phyloP scores from a whole-genome alignment of 2,329 filamentous ascomycete species.

The Colletotrichum neosansevieriae region DNA sequence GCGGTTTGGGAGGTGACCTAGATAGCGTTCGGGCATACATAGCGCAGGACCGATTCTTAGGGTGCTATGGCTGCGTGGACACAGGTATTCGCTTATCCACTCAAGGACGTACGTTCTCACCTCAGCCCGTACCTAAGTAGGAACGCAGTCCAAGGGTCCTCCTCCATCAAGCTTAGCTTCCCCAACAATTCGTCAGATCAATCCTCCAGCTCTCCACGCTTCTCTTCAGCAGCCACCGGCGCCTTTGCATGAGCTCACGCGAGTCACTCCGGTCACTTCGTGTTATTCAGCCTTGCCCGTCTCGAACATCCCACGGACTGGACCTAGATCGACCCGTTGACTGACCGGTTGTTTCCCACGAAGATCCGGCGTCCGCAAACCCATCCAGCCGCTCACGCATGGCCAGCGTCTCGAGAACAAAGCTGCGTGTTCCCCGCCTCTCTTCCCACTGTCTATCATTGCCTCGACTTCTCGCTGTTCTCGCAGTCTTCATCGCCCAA shows the following conservation, averaged over 20 bases:
- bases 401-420: neutral
- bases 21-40: no score
- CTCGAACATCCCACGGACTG: neutral
- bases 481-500: neutral
- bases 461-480: no score
- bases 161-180: constrained; percentile 33
- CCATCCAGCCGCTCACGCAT: no score
- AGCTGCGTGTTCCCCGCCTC: neutral
- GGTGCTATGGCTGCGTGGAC: no score
- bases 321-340: neutral
- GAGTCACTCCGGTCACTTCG: constrained; percentile 5
- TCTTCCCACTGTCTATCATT: neutral
- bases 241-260: neutral
- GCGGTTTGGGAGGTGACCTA: no score
- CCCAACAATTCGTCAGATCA: constrained; percentile 30
- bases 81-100: no score
- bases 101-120: no score
- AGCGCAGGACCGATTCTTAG: no score
- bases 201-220: constrained; percentile 16
- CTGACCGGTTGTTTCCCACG: neutral
- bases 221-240: neutral
- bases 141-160: constrained; percentile 31
- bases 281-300: neutral
- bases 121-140: neutral
- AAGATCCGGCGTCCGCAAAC: no score